A percentile compares a stretch with the other conserved stretches of the same genome.
Evolutionary conservation across 78 protist genomes (phyloP).

Genomic region (Cavenderia fasciculata): DNA sequence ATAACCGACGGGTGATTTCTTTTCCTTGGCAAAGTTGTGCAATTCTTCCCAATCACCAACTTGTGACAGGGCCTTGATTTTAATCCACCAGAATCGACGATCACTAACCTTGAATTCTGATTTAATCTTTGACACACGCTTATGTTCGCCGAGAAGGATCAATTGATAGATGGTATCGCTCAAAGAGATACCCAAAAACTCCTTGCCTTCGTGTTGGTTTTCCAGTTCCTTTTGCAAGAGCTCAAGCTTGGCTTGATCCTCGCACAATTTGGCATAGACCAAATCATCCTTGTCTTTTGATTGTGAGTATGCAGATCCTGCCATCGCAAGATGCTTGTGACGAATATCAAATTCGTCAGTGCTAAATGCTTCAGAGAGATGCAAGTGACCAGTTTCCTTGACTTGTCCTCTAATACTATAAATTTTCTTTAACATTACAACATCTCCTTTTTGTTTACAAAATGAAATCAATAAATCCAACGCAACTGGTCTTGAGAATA

Average conservation of each 20-base stretch:
- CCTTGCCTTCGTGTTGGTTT: neutral
- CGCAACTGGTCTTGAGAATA: slow-evolving; percentile 56
- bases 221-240: slow-evolving; percentile 80
- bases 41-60: slow-evolving; percentile 47
- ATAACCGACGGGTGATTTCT: slow-evolving; percentile 83
- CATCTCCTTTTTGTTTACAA: slow-evolving; percentile 70
- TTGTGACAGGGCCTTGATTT: slow-evolving; percentile 70
- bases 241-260: slow-evolving; percentile 76
- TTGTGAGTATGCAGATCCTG: neutral
- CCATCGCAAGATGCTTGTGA: neutral
- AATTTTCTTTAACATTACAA: slow-evolving; percentile 5
- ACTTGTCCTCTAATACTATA: slow-evolving; percentile 16
- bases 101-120: slow-evolving; percentile 75
- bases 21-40: slow-evolving; percentile 40
- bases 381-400: slow-evolving; percentile 10
- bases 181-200: slow-evolving; percentile 33
- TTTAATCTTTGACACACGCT: slow-evolving; percentile 13
- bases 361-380: slow-evolving; percentile 15
- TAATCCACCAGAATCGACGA: slow-evolving; percentile 80
- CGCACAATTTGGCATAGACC: neutral
- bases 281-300: slow-evolving; percentile 61
- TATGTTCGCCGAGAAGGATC: slow-evolving; percentile 5
- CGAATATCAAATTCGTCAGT: slow-evolving; percentile 20
- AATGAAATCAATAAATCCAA: slow-evolving; percentile 35
- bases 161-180: slow-evolving; percentile 64